Conservation (phyloP, 768 basidiomycete genomes). For the Mrakia hoshinonis region DNA sequence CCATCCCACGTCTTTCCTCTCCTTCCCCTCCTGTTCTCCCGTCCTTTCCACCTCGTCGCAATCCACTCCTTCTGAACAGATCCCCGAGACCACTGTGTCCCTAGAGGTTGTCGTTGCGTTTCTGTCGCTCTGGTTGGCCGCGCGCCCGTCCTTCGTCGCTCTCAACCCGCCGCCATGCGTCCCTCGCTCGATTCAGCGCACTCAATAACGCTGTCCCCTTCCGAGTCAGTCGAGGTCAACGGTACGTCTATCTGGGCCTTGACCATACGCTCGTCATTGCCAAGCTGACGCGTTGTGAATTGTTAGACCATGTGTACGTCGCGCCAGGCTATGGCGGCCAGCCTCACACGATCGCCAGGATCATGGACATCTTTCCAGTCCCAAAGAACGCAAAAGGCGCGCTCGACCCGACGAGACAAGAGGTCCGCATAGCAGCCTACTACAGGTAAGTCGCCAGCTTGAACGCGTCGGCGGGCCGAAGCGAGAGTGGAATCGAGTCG, state of each 20-base stretch:
- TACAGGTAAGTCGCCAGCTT: slow-evolving; percentile 20
- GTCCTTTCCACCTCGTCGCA: background rate
- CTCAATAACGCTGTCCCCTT: background rate
- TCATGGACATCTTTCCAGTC: slow-evolving; percentile 93
- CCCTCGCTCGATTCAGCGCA: background rate
- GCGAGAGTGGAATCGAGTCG: slow-evolving; percentile 39
- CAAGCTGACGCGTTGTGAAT: background rate
- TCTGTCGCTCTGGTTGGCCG: background rate
- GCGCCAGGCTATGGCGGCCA: slow-evolving; percentile 66
- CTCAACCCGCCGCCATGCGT: background rate
- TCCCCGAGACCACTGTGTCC: no score
- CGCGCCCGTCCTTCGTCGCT: no score
- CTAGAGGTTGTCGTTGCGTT: background rate
- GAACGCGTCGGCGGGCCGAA: no score
- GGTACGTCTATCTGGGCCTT: slow-evolving; percentile 6
- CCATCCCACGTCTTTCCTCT: background rate
- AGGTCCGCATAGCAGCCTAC: slow-evolving; percentile 10
- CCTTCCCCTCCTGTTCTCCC: background rate
- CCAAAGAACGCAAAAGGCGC: background rate
- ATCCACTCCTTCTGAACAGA: background rate
- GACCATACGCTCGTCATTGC: no score
- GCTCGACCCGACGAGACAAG: background rate
- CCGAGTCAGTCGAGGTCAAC: slow-evolving; percentile 1
- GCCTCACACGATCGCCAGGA: slow-evolving; percentile 88
- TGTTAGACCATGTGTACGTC: slow-evolving; percentile 88